These are phyloP conservation scores for Canavalia gladiata DNA, from an alignment of 306 rosid species.

Conservation along the genomic window DNA sequence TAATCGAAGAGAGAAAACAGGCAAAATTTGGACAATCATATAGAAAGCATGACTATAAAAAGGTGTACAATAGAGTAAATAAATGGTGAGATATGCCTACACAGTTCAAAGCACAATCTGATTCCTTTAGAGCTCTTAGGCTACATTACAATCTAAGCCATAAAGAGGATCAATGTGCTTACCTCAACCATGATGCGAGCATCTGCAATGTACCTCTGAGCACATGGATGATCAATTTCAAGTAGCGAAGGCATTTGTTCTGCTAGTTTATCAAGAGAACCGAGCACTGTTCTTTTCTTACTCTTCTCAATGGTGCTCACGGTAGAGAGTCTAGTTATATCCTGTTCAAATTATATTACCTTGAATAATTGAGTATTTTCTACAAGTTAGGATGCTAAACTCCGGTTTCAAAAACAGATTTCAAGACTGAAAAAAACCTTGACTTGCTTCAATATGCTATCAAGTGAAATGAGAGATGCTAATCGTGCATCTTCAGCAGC, in stretches of 20 bases:
- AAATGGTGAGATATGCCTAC: not conserved
- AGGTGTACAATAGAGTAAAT: not conserved
- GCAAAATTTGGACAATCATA: not conserved
- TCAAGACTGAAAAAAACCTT: conserved; percentile 61
- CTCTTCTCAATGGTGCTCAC: conserved; percentile 62
- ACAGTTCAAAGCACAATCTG: not conserved
- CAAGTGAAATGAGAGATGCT: conserved; percentile 88
- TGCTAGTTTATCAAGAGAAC: conserved; percentile 71
- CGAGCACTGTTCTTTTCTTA: conserved; percentile 73
- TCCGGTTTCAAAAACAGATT: not conserved
- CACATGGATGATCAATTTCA: conserved; percentile 84
- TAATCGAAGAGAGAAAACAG: not conserved
- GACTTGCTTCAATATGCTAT: conserved; percentile 79
- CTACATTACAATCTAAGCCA: not conserved
- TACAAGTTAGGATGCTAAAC: conserved; percentile 3
- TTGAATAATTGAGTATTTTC: conserved; percentile 21
- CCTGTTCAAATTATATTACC: conserved; percentile 55
- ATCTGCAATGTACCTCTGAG: conserved; percentile 71
- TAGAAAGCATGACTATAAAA: not conserved
- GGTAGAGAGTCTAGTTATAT: conserved; percentile 66
- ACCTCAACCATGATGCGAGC: conserved; percentile 75
- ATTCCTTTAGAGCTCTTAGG: not conserved
- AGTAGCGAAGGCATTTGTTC: conserved; percentile 88
- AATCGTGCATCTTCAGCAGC: conserved; percentile 87
- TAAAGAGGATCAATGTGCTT: conserved; percentile 9